Base-by-base conservation (phyloP, 2,329 filamentous ascomycete genomes). In the Colletotrichum destructivum region DNA sequence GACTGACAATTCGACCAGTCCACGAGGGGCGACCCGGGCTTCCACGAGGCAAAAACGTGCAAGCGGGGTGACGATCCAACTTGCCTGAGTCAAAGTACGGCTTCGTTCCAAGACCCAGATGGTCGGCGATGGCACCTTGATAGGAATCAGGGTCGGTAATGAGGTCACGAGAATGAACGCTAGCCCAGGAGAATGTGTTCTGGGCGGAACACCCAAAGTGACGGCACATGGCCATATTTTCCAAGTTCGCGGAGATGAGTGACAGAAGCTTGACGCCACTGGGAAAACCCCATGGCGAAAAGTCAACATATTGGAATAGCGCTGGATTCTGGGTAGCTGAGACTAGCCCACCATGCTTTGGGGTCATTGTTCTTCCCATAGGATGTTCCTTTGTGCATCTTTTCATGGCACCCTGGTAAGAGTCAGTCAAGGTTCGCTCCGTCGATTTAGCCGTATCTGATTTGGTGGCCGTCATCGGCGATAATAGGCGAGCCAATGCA, bases 241-340 rank as follows among this genome's bases (percentile, higher is more conserved):
- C 12, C 31, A 16, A 40, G n/a, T 31, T 54, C 18, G 8, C 38
- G 42, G 35, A 47, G 35, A 63, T 47, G 44, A 38, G 51, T 63
- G 69, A 69, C 57, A 69, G 40, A 6, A 71, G 69, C 51, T 62
- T 62, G 59, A 47, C 69, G 64, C 69, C 59, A 59, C 52, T 46
- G n/a, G 26, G 55, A 18, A 18, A 51, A 18, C 51, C 56, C 51
- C n/a, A 64, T n/a, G n/a, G 26, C 16, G 47, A 31, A n/a, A 66
- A 13, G 16, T 23, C 18, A 67, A 56, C 54, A 35, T 5, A 18
- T 18, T 6, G 31, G 62, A 8, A 35, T 18, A n/a, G 8, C n/a
- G 35, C 18, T 56, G 54, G 18, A 18, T n/a, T 21, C 54, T 21
- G 35, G n/a, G n/a, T 13, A 40, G 13, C 31, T 9, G 54, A 56